Base-by-base conservation (phyloP, 192 early-diverging fungal species). In the Coemansia sp. region DNA sequence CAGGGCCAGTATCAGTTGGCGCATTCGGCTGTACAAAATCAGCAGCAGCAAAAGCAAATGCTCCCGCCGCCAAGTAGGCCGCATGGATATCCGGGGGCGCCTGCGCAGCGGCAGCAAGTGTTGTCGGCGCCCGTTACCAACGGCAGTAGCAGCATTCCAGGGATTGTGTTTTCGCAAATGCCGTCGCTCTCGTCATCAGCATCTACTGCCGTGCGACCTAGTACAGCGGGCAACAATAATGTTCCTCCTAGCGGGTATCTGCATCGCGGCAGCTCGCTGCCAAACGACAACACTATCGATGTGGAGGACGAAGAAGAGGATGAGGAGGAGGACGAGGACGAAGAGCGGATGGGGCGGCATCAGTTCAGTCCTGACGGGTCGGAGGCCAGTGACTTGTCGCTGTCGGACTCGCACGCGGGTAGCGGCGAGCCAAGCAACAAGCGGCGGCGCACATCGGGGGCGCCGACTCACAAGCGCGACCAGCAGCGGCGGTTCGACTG, bases 401-500 rank as follows among this genome's bases (percentile, higher is more conserved):
- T 55, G 9, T 67, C 49, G 16, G 62, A 62, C 49, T n/a, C 55
- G 24, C 31, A 42, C n/a, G 44, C 15, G 51, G 29, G 20, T 10
- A 33, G 24, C 41, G 46, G 29, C 15, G 38, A 60, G 18, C 34
- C 34, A 15, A 42, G 65, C 20, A 31, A 13, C 16, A 82, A 82
- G 62, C 79, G 79, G 42, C 70, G 74, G 24, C 81, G 77, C 13
- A 55, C 31, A 13, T 60, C 75, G 0, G 62, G 49, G 13, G 66
- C 40, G 16, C 40, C 69, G 0, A 68, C 60, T 4, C 81, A 84
- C 36, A 84, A 84, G 66, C 76, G 81, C 43, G 82, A 80, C 65
- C 71, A 79, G 65, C 61, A 79, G 60, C 79, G 75, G 44, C 84
- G 83, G 29, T 89, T 86, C 76, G 60, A 81, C 57, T 89, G 88